Evolutionary conservation across 208 protist species (phyloP), one percentile per base, ranked within the genome.

Genomic region (Acanthamoeba lenticulata): DNA sequence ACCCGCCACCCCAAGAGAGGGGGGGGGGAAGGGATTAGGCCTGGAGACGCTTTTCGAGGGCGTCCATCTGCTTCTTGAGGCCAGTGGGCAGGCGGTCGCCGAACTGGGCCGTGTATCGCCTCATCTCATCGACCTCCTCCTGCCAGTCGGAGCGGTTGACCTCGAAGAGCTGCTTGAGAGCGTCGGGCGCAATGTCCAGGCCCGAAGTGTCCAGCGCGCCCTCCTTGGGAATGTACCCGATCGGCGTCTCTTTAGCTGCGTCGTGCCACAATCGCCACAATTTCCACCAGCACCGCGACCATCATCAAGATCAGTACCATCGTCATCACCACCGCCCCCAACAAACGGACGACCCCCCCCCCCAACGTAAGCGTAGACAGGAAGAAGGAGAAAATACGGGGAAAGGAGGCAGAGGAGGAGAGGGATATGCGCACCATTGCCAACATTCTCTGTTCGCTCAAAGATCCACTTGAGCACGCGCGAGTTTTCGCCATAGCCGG

Each of bases 401-500:
- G 45, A 49, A 49, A 49, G 5, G 45, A 49, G 5, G 45, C 45
- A 49, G 15, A 15, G 15, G 15, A 15, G 9, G 5, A 5, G 45
- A 49, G 45, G 45, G 5, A 19, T 49, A 83, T 34, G 60, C 47
- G 60, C 38, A 74, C 65, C 65, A 38, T 74, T 74, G n/a, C 17
- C 38, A 36, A 38, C 29, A 24, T 32, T 72, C 72, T 67, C 49
- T 34, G 83, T 94, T 52, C 95, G 81, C 7, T 97, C 91, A 67
- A 95, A 96, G 34, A 97, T 94, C 97, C 97, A 97, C 92, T 97
- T 94, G 17, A 97, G 86, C 1, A 97, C 97, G 44, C 97, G 93
- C 19, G 92, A 85, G 69, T 98, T 98, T 9, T 98, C 97, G 38
- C 96, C 97, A 88, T 97, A 98, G 21, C 97, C 97, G 74, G 97